Base-by-base conservation (phyloP, 2,329 filamentous ascomycete species). In the Ascochyta fabae region DNA sequence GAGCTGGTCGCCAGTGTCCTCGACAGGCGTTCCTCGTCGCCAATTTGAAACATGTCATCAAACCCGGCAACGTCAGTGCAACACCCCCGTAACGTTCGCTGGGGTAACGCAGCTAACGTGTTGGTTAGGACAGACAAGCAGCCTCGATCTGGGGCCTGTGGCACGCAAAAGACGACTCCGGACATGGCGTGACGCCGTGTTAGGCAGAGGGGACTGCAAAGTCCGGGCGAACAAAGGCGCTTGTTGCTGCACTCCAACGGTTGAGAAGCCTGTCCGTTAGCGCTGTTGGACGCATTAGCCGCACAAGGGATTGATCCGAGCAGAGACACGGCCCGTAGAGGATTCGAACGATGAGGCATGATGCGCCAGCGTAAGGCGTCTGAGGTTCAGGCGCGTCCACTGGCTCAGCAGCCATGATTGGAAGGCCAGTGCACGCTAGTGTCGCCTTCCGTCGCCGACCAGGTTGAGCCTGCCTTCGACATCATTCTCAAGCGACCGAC, bases 31-130 rank as follows among this genome's bases (percentile, higher is more conserved):
- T 57, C 60, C 65, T 61, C 56, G 66, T 50, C 55, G 48, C 40
- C 52, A 51, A 34, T 46, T 22, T 66, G 66, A 69, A 65, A 69
- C 66, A 61, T 54, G 61, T 61, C 64, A 62, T 64, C 61, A 67
- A 62, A 65, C 63, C 58, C 46, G 53, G 63, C 60, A 56, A 38
- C 47, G 42, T 49, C 23, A 56, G 53, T 49, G 61, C 52, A 39
- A 53, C 52, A 62, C 56, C 55, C 56, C 60, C 51, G 60, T 60
- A 56, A 48, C 43, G 59, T 54, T 56, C 45, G 58, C 64, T 58
- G 41, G 60, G 61, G 59, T 64, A 52, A 60, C 56, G 53, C 60
- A 62, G 59, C 63, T 62, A 62, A 61, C 19, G 16, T 24, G 45
- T 27, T 42, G 38, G 27, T 40, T 8, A 19, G 33, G n/a, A 36